phyloP scores from a whole-genome alignment of 2,329 filamentous ascomycete species.

The Blastomyces silverae region DNA sequence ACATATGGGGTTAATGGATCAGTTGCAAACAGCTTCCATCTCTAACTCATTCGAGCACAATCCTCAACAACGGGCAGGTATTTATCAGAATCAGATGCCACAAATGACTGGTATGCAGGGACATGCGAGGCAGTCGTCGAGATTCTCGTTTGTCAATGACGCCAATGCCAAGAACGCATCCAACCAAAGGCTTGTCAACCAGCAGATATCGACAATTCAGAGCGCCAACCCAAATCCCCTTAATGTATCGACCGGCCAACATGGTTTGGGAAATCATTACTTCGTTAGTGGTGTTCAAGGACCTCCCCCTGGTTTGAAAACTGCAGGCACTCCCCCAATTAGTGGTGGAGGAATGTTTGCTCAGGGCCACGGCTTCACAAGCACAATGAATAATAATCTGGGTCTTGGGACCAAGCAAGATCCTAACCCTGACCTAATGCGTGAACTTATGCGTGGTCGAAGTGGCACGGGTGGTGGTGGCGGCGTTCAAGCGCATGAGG shows the following conservation, averaged over 20 bases:
- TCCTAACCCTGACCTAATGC: constrained; percentile 64
- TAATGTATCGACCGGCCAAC: constrained; percentile 35
- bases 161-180: constrained; percentile 47
- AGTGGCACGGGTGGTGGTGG: constrained; percentile 51
- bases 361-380: constrained; percentile 77
- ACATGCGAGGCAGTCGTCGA: constrained; percentile 75
- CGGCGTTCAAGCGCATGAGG: constrained; percentile 68
- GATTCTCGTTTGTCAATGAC: constrained; percentile 83
- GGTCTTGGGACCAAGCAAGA: constrained; percentile 70
- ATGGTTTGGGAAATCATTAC: constrained; percentile 56
- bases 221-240: constrained; percentile 35
- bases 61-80: constrained; percentile 39
- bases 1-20: constrained; percentile 51
- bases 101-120: constrained; percentile 53
- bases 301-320: constrained; percentile 90
- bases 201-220: constrained; percentile 43
- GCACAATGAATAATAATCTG: constrained; percentile 51
- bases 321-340: constrained; percentile 84
- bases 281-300: constrained; percentile 82
- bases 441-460: constrained; percentile 70
- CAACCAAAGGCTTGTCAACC: constrained; percentile 52
- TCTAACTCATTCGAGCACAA: constrained; percentile 37
- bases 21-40: constrained; percentile 30
- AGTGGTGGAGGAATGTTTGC: constrained; percentile 76
- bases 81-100: constrained; percentile 44